Evolutionary conservation across 192 early-diverging fungal genomes (phyloP).

Genomic region (Powellomyces hirtus): DNA sequence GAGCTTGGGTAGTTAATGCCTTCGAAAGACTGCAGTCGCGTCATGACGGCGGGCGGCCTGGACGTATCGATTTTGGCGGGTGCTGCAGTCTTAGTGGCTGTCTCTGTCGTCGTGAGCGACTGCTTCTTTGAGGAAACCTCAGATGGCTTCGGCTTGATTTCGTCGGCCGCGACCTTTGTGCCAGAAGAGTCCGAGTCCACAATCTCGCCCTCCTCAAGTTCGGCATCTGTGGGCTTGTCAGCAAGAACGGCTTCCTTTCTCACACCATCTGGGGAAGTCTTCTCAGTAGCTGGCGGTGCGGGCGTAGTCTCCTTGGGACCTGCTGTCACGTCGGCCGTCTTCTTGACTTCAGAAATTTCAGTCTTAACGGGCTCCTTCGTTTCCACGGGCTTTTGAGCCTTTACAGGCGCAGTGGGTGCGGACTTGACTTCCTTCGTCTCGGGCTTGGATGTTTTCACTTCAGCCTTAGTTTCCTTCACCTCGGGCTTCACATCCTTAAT

Average conservation of each 20-base stretch:
- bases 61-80: slow-evolving; percentile 6
- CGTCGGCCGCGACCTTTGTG: no score
- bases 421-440: not conserved
- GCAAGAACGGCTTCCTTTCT: slow-evolving; percentile 3
- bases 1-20: slow-evolving; percentile 52
- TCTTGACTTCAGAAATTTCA: slow-evolving; percentile 4
- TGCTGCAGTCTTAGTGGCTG: not conserved
- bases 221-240: not conserved
- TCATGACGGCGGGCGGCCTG: not conserved
- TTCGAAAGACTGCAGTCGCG: slow-evolving; percentile 31
- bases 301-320: not conserved
- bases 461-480: slow-evolving; percentile 3
- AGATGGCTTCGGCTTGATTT: not conserved
- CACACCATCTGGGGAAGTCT: not conserved
- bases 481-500: not conserved
- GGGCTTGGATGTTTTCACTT: not conserved
- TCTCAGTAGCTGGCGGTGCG: not conserved
- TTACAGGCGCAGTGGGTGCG: not conserved
- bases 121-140: not conserved
- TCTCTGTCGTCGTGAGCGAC: not conserved
- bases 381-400: no score
- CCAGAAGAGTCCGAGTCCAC: no score
- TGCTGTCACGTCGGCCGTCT: not conserved
- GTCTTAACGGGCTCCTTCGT: slow-evolving; percentile 2
- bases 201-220: not conserved